phyloP scores from a whole-genome alignment of 129 eudicot genomes.

The Flaveria trinervia region DNA sequence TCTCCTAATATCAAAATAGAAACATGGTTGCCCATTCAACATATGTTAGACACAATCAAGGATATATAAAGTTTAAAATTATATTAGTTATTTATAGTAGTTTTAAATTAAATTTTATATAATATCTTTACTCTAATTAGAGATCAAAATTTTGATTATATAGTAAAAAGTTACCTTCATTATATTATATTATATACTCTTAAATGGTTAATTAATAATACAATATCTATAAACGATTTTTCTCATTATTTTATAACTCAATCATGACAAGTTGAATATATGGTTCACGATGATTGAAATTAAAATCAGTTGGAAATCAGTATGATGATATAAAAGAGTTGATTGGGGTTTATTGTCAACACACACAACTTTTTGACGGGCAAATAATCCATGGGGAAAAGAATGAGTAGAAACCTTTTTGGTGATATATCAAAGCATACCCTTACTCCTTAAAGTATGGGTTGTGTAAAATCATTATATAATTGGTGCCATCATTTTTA shows the following conservation, averaged over 20 bases:
- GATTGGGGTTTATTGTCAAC: constrained; percentile 27
- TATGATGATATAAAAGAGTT: constrained; percentile 5
- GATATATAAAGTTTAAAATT: no score
- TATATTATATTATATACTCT: no score
- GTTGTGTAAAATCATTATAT: constrained; percentile 22
- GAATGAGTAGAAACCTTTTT: constrained; percentile 32
- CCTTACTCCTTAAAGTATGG: constrained; percentile 8
- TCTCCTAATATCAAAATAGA: constrained; percentile 28
- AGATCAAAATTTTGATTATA: no score
- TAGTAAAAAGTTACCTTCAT: no score
- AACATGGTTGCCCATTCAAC: constrained; percentile 25
- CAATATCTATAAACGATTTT: background rate
- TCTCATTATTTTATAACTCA: background rate
- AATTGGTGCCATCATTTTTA: constrained; percentile 3
- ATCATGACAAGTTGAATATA: background rate
- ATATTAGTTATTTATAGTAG: no score
- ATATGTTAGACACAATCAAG: constrained; percentile 17
- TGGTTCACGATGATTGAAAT: constrained; percentile 15
- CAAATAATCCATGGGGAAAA: constrained; percentile 32
- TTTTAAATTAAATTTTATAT: no score
- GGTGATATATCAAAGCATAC: constrained; percentile 6
- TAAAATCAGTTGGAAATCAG: constrained; percentile 4
- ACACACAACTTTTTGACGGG: constrained; percentile 22
- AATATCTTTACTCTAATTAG: no score
- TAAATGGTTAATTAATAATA: no score